Base-by-base conservation (phyloP, 495 filamentous ascomycete species). In the Recurvomyces mirabilis region DNA sequence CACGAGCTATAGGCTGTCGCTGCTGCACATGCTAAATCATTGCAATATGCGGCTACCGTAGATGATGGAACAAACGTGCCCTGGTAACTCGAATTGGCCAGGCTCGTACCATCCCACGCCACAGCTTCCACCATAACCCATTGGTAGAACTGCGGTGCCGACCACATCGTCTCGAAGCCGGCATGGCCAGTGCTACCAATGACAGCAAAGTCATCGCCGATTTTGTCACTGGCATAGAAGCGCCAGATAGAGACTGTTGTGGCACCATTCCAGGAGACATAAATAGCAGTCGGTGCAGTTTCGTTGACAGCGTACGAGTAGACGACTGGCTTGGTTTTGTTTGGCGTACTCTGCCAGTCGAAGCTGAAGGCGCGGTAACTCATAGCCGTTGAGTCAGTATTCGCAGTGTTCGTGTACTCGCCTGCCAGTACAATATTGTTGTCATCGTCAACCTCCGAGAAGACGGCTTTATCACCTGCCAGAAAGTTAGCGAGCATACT, bases 211-310 rank as follows among this genome's bases (percentile, higher is more conserved):
- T 4, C 21, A 18, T 47, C 43, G 6, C 39, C 38, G 19, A 37
- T 7, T 10, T 48, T 5, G 32, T 35, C 7, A 2, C 9, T 17
- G 26, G 38, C 40, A 14, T 44, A 43, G 39, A 25, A 49, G 12
- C 38, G 38, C 38, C 46, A 49, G n/a, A 1, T 32, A 2, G n/a
- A 12, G 26, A 51, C 40, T 6, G 35, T 41, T 19, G 51, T 50
- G 5, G 39, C 46, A 24, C 51, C 51, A 36, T 50, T 54, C 41
- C 51, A 53, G 12, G 36, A 42, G 13, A 35, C 48, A 29, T 50
- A 51, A 25, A 51, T 20, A 13, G 28, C 21, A 14, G 3, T 45
- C 4, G 41, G 5, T 17, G 36, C 25, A 18, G 36, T 33, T n/a
- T 31, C 32, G 35, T 37, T 21, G 14, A 28, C 5, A n/a, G 37